Evolutionary conservation across 2,329 filamentous ascomycete species (phyloP).

Genomic region (Lizonia empirigonia): DNA sequence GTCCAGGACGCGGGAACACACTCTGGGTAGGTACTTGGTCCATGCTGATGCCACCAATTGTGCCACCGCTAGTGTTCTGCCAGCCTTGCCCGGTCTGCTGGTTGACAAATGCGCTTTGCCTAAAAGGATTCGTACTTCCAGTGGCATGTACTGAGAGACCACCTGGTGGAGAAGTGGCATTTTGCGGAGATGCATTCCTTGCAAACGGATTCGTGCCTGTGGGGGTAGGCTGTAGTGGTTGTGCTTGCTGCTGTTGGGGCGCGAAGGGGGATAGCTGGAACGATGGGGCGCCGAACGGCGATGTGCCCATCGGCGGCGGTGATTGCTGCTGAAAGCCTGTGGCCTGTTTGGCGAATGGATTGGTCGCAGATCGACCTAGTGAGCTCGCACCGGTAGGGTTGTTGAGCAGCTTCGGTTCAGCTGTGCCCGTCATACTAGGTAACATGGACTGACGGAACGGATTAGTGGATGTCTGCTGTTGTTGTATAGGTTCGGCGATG

Average conservation of each 20-base stretch:
- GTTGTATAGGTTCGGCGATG: constrained; percentile 52
- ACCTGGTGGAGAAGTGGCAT: constrained; percentile 34
- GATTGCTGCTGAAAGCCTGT: constrained; percentile 38
- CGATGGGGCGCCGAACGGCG: constrained; percentile 34
- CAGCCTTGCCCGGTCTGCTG: constrained; percentile 87
- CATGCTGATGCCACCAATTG: constrained; percentile 74
- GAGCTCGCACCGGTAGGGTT: constrained; percentile 47
- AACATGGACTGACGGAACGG: constrained; percentile 94
- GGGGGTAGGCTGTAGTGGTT: constrained; percentile 60
- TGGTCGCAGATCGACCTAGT: constrained; percentile 71
- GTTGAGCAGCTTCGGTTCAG: constrained; percentile 38
- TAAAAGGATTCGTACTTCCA: constrained; percentile 91
- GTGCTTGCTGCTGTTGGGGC: constrained; percentile 45
- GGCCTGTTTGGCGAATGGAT: constrained; percentile 77
- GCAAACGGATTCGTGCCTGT: constrained; percentile 77
- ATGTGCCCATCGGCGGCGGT: constrained; percentile 33
- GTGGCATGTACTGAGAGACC: constrained; percentile 73
- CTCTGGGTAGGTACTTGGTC: constrained; percentile 80
- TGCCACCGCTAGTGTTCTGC: constrained; percentile 77
- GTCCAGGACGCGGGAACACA: constrained; percentile 81
- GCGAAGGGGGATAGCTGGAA: constrained; percentile 44
- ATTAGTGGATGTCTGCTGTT: constrained; percentile 71
- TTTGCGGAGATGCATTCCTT: constrained; percentile 56
- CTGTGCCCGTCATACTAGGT: constrained; percentile 35
- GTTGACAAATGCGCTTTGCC: constrained; percentile 88